phyloP scores from a whole-genome alignment of 2,329 filamentous ascomycete species.

The Epichloe hybrida region DNA sequence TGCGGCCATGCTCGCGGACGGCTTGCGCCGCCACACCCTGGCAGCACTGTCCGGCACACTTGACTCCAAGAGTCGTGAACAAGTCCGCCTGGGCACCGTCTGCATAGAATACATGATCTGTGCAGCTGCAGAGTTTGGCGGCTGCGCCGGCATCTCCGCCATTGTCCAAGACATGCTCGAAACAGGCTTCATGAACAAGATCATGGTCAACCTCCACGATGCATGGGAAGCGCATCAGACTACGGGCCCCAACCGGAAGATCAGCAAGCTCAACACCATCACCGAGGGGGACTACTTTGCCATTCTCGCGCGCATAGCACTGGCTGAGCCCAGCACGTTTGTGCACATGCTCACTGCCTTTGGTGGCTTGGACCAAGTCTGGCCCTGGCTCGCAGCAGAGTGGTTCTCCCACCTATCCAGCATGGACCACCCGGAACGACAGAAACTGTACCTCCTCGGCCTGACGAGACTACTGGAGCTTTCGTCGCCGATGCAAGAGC shows the following conservation, averaged over 20 bases:
- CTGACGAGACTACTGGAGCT: slow-evolving; percentile 60
- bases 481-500: slow-evolving; percentile 39
- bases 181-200: slow-evolving; percentile 45
- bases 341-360: slow-evolving; percentile 40
- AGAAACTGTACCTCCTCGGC: slow-evolving; percentile 61
- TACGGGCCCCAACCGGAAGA: slow-evolving; percentile 62
- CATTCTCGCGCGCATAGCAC: slow-evolving; percentile 63
- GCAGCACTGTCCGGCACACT: slow-evolving; percentile 36
- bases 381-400: slow-evolving; percentile 45
- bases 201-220: slow-evolving; percentile 53
- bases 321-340: slow-evolving; percentile 60
- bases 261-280: slow-evolving; percentile 56
- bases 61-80: slow-evolving; percentile 41
- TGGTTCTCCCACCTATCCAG: slow-evolving; percentile 59
- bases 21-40: slow-evolving; percentile 35
- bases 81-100: slow-evolving; percentile 42
- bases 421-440: slow-evolving; percentile 49
- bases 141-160: slow-evolving; percentile 44
- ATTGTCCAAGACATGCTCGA: slow-evolving; percentile 53
- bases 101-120: slow-evolving; percentile 54
- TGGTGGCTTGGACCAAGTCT: slow-evolving; percentile 35
- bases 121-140: slow-evolving; percentile 47
- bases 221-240: slow-evolving; percentile 66
- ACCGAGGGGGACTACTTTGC: slow-evolving; percentile 77
- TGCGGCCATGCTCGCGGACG: slow-evolving; percentile 47